phyloP scores from a whole-genome alignment of 2,329 filamentous ascomycete species.

The Stagonosporopsis rhizophila region DNA sequence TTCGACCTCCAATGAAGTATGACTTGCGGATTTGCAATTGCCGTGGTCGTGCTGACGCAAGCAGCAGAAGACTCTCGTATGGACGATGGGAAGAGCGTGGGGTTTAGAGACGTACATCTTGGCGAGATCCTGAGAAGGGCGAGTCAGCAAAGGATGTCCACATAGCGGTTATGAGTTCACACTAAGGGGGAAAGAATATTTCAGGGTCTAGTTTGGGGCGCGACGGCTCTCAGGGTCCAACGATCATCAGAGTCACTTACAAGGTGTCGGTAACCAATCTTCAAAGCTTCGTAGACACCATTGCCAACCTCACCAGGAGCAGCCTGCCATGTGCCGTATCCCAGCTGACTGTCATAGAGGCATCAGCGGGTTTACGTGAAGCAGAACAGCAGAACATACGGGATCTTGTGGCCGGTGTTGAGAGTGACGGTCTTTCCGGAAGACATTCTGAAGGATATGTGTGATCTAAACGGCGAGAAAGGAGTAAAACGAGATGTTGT shows the following conservation, averaged over 20 bases:
- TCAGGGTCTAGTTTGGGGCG: constrained; percentile 4
- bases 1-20: constrained; percentile 14
- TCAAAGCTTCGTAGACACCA: constrained; percentile 50
- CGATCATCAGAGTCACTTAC: constrained; percentile 24
- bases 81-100: background rate
- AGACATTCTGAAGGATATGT: constrained; percentile 33
- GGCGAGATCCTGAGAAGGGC: constrained; percentile 45
- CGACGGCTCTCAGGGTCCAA: constrained; percentile 9
- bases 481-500: constrained; percentile 2
- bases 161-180: background rate
- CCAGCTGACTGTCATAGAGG: constrained; percentile 52
- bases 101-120: constrained; percentile 36
- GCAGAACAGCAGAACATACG: constrained; percentile 42
- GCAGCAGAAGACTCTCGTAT: background rate
- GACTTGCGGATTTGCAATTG: background rate
- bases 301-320: constrained; percentile 48
- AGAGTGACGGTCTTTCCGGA: constrained; percentile 48
- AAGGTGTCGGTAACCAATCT: constrained; percentile 45
- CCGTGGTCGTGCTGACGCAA: background rate
- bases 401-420: constrained; percentile 56
- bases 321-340: constrained; percentile 47
- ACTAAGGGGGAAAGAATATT: background rate
- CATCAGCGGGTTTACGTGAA: constrained; percentile 9
- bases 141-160: background rate
- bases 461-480: constrained; percentile 1